A percentile compares a stretch with the other conserved stretches of the same genome.
Conservation (phyloP, 257 asterid genomes). For the Penstemon davidsonii region DNA sequence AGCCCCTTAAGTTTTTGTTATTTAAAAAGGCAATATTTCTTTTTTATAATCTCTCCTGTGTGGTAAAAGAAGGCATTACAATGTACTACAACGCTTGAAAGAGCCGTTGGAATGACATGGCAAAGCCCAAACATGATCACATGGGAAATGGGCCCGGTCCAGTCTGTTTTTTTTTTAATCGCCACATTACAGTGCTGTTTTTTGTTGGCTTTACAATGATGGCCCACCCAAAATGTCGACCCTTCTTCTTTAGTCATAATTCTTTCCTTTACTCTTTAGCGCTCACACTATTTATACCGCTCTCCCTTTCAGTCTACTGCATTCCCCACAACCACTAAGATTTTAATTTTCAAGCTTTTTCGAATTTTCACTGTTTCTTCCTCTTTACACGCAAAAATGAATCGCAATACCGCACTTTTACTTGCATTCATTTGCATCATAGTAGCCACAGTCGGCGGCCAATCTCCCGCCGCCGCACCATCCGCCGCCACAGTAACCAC, state of each 20-base stretch:
- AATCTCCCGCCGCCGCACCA: constrained; percentile 44
- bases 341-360: background rate
- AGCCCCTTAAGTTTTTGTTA: too few relatives aligned
- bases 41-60: too few relatives aligned
- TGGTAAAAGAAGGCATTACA: too few relatives aligned
- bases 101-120: constrained; percentile 52
- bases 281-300: constrained; percentile 18
- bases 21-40: too few relatives aligned
- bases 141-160: constrained; percentile 51
- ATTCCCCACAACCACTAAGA: background rate
- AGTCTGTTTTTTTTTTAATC: constrained; percentile 41
- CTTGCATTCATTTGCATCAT: constrained; percentile 37
- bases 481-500: constrained; percentile 21
- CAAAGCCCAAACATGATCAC: constrained; percentile 38
- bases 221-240: constrained; percentile 43
- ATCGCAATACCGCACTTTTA: constrained; percentile 23
- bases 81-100: constrained; percentile 22
- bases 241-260: constrained; percentile 14
- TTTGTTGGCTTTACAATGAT: constrained; percentile 22
- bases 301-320: background rate
- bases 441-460: constrained; percentile 42
- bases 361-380: background rate
- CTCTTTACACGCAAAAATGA: constrained; percentile 17
- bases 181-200: constrained; percentile 7
- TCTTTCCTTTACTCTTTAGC: background rate